These are phyloP conservation scores for Laguncularia racemosa DNA, from an alignment of 345 rosid species.

Conservation along the genomic window DNA sequence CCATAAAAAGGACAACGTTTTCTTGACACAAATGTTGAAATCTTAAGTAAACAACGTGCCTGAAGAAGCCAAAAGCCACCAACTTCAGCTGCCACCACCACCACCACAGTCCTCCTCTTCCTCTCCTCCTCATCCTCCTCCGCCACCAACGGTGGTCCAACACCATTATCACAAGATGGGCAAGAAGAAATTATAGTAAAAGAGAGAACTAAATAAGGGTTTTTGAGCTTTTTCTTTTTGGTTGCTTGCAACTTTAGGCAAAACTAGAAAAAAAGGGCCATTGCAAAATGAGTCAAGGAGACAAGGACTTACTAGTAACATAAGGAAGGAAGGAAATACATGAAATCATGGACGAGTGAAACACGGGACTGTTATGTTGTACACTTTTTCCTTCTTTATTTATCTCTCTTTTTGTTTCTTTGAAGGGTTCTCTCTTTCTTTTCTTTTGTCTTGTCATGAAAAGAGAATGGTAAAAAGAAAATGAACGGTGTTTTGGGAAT, in stretches of 20 bases:
- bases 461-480: not conserved
- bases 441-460: conserved; percentile 4
- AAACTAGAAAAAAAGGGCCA: not conserved
- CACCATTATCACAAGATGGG: conserved; percentile 7
- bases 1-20: too few species aligned
- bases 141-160: conserved; percentile 5
- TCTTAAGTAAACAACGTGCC: too few species aligned
- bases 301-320: not conserved
- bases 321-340: conserved; percentile 1
- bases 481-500: not conserved
- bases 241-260: not conserved
- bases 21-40: too few species aligned
- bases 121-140: conserved; percentile 7
- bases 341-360: conserved; percentile 4
- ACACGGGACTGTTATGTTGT: not conserved
- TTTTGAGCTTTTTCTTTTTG: not conserved
- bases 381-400: conserved; percentile 1
- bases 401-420: not conserved
- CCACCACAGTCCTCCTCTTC: conserved; percentile 8
- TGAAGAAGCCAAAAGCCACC: conserved; percentile 3
- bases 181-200: not conserved
- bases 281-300: conserved; percentile 7
- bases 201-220: not conserved
- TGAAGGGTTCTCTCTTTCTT: conserved; percentile 2
- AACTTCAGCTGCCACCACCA: conserved; percentile 2